Percentiles rank a stretch among this genome's conserved stretches.
Conservation (phyloP, 148 eudicot genomes). For the Rhododendron henanense region DNA sequence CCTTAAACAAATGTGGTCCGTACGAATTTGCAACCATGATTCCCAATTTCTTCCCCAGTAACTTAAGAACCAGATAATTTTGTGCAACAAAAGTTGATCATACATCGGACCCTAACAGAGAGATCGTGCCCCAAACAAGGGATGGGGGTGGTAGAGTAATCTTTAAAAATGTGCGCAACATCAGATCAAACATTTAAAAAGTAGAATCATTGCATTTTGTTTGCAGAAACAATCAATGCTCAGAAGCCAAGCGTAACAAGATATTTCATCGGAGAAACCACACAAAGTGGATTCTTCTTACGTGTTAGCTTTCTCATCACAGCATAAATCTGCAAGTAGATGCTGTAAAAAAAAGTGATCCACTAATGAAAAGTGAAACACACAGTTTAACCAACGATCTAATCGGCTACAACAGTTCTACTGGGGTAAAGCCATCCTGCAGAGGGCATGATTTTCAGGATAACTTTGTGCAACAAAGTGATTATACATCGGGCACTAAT, state of each 20-base stretch:
- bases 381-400: neutral
- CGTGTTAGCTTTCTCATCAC: slow-evolving; percentile 63
- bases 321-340: neutral
- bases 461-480: neutral
- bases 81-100: no score
- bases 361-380: neutral
- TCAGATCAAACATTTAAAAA: no score
- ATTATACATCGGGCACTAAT: neutral
- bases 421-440: neutral
- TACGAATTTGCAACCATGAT: no score
- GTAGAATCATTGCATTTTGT: no score
- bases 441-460: neutral
- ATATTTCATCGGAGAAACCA: slow-evolving; percentile 37
- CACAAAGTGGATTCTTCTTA: slow-evolving; percentile 45
- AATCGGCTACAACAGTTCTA: neutral
- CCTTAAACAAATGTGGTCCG: no score
- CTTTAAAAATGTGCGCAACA: no score
- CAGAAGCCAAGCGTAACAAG: slow-evolving; percentile 60
- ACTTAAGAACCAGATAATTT: no score
- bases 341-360: neutral
- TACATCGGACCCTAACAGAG: no score
- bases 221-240: slow-evolving; percentile 9
- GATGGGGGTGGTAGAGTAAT: no score
- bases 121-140: no score
- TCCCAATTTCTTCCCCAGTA: no score